These are phyloP conservation scores for Taiozyma sp. DNA, from an alignment of 1,139 yeast species.

Conservation along the genomic window DNA sequence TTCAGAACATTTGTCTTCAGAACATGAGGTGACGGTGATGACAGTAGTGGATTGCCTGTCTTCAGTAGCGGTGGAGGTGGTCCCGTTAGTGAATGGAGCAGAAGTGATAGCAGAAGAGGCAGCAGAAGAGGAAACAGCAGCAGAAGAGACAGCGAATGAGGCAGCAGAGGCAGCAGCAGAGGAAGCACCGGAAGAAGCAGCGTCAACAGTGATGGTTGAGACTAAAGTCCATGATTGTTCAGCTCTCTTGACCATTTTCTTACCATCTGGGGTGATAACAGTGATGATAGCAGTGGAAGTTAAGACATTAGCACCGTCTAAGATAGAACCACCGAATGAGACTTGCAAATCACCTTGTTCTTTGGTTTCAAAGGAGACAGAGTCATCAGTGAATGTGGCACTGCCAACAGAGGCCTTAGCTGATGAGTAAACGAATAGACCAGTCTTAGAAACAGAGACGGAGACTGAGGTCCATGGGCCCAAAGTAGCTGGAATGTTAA, in stretches of 20 bases:
- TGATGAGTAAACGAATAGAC: slow-evolving; percentile 1
- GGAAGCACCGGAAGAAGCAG: slow-evolving; percentile 3
- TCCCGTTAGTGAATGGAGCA: slow-evolving; percentile 1
- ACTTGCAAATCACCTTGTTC: not conserved
- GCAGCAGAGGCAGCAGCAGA: slow-evolving; percentile 12
- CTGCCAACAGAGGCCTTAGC: not conserved
- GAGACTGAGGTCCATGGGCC: slow-evolving; percentile 3
- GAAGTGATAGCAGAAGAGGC: slow-evolving; percentile 5
- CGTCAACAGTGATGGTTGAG: slow-evolving; percentile 1
- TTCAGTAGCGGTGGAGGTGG: slow-evolving; percentile 8
- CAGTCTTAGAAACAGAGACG: not conserved
- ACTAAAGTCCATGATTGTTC: not conserved
- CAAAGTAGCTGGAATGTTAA: not conserved
- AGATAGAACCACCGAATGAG: slow-evolving; percentile 3
- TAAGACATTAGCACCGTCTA: not conserved
- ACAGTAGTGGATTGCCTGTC: slow-evolving; percentile 5
- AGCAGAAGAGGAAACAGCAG: slow-evolving; percentile 5
- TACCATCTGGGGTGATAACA: slow-evolving; percentile 2
- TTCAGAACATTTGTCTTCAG: slow-evolving; percentile 7
- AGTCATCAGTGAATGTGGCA: not conserved
- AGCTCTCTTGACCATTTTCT: slow-evolving; percentile 1
- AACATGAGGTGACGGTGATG: slow-evolving; percentile 12
- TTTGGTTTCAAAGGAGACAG: not conserved
- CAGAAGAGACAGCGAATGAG: slow-evolving; percentile 4
- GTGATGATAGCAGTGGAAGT: slow-evolving; percentile 1